Base-by-base conservation (phyloP, 164 flowering plant genomes). In the Vitis rotundifolia region DNA sequence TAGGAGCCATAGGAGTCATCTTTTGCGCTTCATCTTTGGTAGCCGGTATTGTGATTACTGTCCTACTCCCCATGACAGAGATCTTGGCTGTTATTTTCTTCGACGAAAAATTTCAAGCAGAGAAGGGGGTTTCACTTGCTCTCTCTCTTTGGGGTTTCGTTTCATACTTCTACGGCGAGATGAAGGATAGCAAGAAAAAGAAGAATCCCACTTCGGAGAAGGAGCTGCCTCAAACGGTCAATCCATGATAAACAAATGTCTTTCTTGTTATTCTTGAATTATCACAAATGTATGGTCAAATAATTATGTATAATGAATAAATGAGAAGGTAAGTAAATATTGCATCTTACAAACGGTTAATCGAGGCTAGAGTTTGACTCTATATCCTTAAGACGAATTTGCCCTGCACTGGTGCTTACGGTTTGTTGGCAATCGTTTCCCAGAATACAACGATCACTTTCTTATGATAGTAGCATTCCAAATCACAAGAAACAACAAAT, bases 111-210 rank as follows among this genome's bases (percentile, higher is more conserved):
- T 89, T 89, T 66, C 71, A 63, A 49, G 77, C 77, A 1, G 93
- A 87, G 57, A 89, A 89, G 60, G 93, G 86, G 0, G 72, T 89
- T 1, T 52, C 91, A 48, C 83, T 87, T 2, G 85, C 60, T 1
- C 81, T 87, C n/a, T 83, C 87, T 10, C 78, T 87, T 26, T 87
- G 93, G 93, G 90, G 90, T 4, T 84, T 86, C 18, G 68, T 67
- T 31, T 87, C 93, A 11, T 89, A 89, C 71, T 86, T 87, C 77
- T 87, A 84, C 49, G 89, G 90, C 0, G 91, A 89, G 64, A 28
- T 59, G 6, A 81, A 86, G 66, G 50, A 55, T 2, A 68, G 5
- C 63, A 82, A 59, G 74, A 76, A 75, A 37, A 64, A 58, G 71
- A 68, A 69, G 18, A 49, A 61, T 12, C 76, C 29, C 12, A 19